Conservation (phyloP, 495 filamentous ascomycete genomes). For the Pseudomonodictys pantanalensis region DNA sequence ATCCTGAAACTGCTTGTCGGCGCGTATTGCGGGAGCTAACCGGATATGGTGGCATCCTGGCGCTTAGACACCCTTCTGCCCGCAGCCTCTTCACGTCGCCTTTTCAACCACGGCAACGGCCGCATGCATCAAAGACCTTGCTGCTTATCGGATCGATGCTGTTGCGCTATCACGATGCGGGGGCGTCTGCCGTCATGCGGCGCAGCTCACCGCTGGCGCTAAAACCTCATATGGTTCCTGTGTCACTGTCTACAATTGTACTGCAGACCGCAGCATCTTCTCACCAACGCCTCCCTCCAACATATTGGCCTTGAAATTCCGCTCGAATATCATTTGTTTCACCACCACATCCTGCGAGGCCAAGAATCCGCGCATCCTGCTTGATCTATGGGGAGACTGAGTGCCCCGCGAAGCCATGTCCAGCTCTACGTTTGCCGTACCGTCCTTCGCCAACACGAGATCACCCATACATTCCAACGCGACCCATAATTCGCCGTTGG, state of each 20-base stretch:
- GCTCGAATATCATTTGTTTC: not conserved
- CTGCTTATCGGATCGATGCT: not conserved
- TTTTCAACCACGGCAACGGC: not conserved
- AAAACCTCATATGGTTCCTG: not conserved
- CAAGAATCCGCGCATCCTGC: not conserved
- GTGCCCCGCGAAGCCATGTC: not conserved
- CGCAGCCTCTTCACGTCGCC: not conserved
- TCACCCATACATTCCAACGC: constrained; percentile 4
- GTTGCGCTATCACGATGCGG: not conserved
- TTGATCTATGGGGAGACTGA: not conserved
- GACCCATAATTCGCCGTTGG: not conserved
- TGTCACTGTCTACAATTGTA: too few relatives aligned
- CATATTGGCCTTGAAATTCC: too few relatives aligned
- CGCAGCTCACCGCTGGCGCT: not conserved
- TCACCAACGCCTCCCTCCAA: too few relatives aligned
- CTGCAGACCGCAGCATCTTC: too few relatives aligned
- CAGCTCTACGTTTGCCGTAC: not conserved
- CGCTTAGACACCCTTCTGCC: not conserved
- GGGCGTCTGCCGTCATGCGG: not conserved
- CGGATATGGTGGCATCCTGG: not conserved
- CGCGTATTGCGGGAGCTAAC: not conserved
- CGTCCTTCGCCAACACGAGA: constrained; percentile 1
- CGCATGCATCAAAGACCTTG: not conserved
- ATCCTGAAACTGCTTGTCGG: not conserved
- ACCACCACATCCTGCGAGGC: not conserved